Evolutionary conservation across 148 eudicot genomes (phyloP), one percentile per base, ranked within the genome.

Genomic region (Cornus controversa): DNA sequence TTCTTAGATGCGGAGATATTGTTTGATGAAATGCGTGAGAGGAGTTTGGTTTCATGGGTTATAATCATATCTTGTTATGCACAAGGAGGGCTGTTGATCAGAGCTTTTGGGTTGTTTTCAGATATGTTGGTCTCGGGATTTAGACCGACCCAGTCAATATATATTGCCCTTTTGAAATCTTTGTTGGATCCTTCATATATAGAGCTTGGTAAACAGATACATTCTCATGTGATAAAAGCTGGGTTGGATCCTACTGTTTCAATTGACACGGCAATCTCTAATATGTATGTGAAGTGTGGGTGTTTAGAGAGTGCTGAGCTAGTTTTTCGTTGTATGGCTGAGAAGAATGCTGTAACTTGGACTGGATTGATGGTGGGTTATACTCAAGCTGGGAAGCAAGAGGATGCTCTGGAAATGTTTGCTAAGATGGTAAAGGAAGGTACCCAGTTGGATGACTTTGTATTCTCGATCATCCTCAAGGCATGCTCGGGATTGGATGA

Each of bases 231-330:
- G 10, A 72, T 81, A 24, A 85, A 75, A 75, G 40, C 77, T n/a
- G 87, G 82, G 26, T 81, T 71, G 31, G 40, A 27, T 5, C 11
- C 65, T 0, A 63, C 78, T 78, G 82, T 54, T 14, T 73, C 77
- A 0, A 57, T 84, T 72, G 72, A 64, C 18, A 78, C 84, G 10
- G 36, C 82, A 27, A 53, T 84, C 22, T 71, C 77, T 26, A 81
- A 81, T 67, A 84, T 84, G 87, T 84, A 84, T 54, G 77, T 68
- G 14, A 84, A 84, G 79, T 84, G 84, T 72, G 82, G 84, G 70
- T 34, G 40, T 37, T 75, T 73, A 22, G 82, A 81, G 62, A 36
- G 60, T 65, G 87, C 87, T 6, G 69, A 78, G 67, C 54, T 25
- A 36, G 47, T 42, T 25, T 78, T 81, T 69, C 75, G 67, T 68